Base-by-base conservation (phyloP, 352 stramenopile species). In the Pythium chondricola region DNA sequence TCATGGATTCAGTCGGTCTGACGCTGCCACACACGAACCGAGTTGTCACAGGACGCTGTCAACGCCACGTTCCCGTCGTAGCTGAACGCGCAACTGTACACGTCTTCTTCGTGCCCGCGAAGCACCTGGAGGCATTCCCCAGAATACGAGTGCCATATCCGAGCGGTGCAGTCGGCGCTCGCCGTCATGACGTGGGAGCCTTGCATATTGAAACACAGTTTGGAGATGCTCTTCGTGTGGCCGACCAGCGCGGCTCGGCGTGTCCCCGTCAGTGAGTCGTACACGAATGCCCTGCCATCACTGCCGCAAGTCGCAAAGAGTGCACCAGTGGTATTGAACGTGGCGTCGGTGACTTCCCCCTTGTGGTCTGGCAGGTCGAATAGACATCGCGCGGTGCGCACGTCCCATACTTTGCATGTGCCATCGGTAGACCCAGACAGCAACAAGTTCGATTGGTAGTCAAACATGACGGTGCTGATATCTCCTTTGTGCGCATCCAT, bases 321-420 rank as follows among this genome's bases (percentile, higher is more conserved):
- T 0, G 80, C 77, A 7, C 77, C 80, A 0, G 77, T 83, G n/a
- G 73, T 58, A 38, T 83, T 88, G 53, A 88, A 88, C 24, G 57
- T 46, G 7, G 70, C 74, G 37, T 80, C 57, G 21, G 51, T 74
- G 17, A 88, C 73, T 39, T 91, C 72, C 14, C 59, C 37, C 3
- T 52, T 43, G 48, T 80, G 70, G n/a, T 84, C 65, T 1, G 56
- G 43, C 43, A 83, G 56, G 24, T 82, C 62, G 45, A 88, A 87
- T 9, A 91, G 61, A 21, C 58, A 67, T n/a, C 84, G 82, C 16
- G 74, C 65, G 0, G 63, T 75, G 6, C 75, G 71, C 1, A 77
- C 67, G 33, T 91, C 80, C 80, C 80, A 91, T 27, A 90, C 55
- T 60, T 83, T 86, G 49, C 71, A 81, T 4, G 68, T 77, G 1